A percentile compares a stretch with the other conserved stretches of the same genome.
Evolutionary conservation across 2,329 filamentous ascomycete species (phyloP).

Genomic region (Boeremia lycopersici): DNA sequence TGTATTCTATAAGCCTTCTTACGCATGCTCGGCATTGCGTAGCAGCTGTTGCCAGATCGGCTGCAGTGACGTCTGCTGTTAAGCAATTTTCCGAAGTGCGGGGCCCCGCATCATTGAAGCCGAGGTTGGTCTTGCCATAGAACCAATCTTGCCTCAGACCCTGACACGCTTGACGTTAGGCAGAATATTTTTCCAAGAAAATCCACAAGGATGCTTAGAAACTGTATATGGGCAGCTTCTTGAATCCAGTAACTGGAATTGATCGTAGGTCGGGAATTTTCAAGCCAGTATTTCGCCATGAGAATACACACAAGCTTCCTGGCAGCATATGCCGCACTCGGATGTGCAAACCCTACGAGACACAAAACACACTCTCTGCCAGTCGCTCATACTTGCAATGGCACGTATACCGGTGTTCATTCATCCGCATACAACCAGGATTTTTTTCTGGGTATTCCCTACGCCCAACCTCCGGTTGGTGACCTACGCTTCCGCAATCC

Average conservation of each 20-base stretch:
- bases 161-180: neutral
- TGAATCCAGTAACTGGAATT: too few species aligned
- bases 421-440: conserved; percentile 49
- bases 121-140: neutral
- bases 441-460: conserved; percentile 32
- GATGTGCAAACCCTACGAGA: neutral
- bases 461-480: conserved; percentile 29
- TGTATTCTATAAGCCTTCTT: too few species aligned
- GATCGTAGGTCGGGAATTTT: neutral
- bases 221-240: too few species aligned
- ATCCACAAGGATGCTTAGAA: neutral
- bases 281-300: neutral
- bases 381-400: conserved; percentile 32
- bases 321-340: neutral
- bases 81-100: neutral
- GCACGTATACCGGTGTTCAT: conserved; percentile 46
- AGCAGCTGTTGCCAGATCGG: too few species aligned
- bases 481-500: conserved; percentile 35
- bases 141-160: neutral
- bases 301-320: neutral
- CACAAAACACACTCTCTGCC: neutral
- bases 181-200: neutral
- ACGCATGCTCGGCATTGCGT: too few species aligned
- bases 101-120: neutral
- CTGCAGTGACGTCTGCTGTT: too few species aligned